phyloP scores from a whole-genome alignment of 2,329 filamentous ascomycete genomes.

The Ascochyta viciae-villosae region DNA sequence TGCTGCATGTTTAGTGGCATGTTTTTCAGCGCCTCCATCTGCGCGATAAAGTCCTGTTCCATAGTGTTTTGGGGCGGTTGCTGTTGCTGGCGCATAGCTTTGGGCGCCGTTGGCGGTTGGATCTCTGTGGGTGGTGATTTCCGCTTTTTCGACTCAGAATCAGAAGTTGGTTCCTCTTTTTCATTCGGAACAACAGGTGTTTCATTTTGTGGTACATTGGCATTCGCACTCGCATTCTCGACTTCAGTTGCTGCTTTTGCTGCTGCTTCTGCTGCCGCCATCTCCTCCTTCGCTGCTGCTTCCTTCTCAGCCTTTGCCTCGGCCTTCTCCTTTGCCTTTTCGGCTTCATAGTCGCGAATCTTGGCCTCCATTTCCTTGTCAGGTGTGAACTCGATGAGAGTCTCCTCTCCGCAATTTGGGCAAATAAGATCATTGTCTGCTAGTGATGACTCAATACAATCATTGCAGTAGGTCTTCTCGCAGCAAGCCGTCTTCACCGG shows the following conservation, averaged over 20 bases:
- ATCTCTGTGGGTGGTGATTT: conserved; percentile 74
- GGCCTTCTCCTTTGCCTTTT: conserved; percentile 55
- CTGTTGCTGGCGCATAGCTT: conserved; percentile 53
- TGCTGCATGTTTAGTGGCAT: conserved; percentile 52
- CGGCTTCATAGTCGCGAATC: conserved; percentile 75
- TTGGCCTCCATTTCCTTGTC: conserved; percentile 81
- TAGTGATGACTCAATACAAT: conserved; percentile 98
- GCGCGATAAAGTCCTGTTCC: conserved; percentile 52
- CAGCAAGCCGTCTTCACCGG: conserved; percentile 99
- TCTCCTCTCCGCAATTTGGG: conserved; percentile 87
- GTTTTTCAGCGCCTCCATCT: conserved; percentile 55
- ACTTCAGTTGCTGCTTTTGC: conserved; percentile 24
- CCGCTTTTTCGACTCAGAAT: conserved; percentile 73
- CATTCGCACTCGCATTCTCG: conserved; percentile 21
- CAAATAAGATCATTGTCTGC: conserved; percentile 98
- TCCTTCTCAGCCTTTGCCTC: conserved; percentile 50
- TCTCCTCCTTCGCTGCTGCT: conserved; percentile 48
- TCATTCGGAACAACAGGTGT: conserved; percentile 23
- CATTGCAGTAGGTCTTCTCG: conserved; percentile 97
- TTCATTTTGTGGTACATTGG: conserved; percentile 23
- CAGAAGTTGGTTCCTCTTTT: conserved; percentile 40
- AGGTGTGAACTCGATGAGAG: conserved; percentile 66
- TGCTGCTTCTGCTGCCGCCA: conserved; percentile 45
- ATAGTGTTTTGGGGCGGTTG: conserved; percentile 39
- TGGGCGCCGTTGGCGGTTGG: conserved; percentile 54